Evolutionary conservation across 1,284 basidiomycete species (phyloP).

Genomic region (Spongiforma sp.): DNA sequence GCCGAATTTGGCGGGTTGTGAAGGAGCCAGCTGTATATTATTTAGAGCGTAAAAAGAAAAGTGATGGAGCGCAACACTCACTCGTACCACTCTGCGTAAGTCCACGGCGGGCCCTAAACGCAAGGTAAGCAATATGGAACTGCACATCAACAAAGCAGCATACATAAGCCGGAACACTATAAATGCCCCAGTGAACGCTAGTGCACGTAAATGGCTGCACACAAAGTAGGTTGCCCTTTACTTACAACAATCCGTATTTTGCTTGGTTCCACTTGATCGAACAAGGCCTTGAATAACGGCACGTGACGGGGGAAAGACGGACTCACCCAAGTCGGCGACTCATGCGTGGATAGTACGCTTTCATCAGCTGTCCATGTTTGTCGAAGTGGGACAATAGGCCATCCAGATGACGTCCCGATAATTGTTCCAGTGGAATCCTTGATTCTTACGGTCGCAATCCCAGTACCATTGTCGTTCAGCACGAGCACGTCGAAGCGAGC

Average conservation of each 20-base stretch:
- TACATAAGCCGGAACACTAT: conserved; percentile 56
- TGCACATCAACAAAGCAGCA: conserved; percentile 3
- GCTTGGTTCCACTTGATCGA: conserved; percentile 49
- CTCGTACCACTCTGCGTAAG: conserved; percentile 65
- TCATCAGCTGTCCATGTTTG: conserved; percentile 47
- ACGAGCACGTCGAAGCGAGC: conserved; percentile 48
- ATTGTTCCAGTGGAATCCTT: conserved; percentile 39
- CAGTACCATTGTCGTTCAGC: conserved; percentile 34
- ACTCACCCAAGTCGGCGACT: conserved; percentile 57
- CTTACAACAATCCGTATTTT: conserved; percentile 65
- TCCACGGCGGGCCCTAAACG: conserved; percentile 39
- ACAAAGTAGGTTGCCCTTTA: conserved; percentile 1
- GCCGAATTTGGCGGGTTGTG: conserved; percentile 42
- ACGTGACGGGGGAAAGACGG: background rate
- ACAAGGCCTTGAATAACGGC: conserved; percentile 9
- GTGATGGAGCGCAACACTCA: conserved; percentile 27
- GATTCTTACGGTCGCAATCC: conserved; percentile 41
- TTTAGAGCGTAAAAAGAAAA: background rate
- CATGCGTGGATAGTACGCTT: conserved; percentile 46
- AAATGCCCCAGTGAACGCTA: conserved; percentile 65
- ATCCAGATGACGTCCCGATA: conserved; percentile 41
- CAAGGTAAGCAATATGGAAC: background rate
- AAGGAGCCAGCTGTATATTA: conserved; percentile 43
- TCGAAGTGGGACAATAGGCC: conserved; percentile 42
- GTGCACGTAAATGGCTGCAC: background rate